Evolutionary conservation across 305 asterid genomes (phyloP).

Genomic region (Petunia hybrid): DNA sequence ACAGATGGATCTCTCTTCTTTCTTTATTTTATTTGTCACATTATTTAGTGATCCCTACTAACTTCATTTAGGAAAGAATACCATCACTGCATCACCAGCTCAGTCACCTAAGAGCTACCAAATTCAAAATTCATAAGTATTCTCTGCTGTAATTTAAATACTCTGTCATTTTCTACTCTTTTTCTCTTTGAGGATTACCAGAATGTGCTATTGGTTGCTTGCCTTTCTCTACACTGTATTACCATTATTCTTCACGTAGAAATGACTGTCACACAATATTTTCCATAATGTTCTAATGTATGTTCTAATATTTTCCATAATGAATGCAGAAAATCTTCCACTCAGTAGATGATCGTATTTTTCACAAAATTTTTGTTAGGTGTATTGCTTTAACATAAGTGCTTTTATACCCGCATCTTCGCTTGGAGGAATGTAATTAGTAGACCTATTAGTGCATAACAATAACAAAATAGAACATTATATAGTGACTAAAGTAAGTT

Average conservation of each 20-base stretch:
- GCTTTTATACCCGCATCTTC: too few relatives aligned
- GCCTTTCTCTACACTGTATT: neutral
- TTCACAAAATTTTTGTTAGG: too few relatives aligned
- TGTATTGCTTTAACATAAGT: too few relatives aligned
- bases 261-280: neutral
- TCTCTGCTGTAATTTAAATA: neutral
- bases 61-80: neutral
- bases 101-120: slow-evolving; percentile 22
- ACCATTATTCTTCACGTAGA: neutral
- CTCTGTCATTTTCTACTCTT: neutral
- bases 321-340: too few relatives aligned
- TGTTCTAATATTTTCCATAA: too few relatives aligned
- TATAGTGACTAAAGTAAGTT: too few relatives aligned
- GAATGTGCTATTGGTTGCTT: neutral
- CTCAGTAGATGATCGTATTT: too few relatives aligned
- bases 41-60: neutral
- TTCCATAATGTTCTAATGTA: neutral
- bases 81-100: neutral
- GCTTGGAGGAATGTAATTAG: too few relatives aligned
- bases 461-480: too few relatives aligned
- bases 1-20: neutral
- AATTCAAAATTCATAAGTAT: neutral
- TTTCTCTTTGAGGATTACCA: neutral
- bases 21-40: neutral
- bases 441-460: too few relatives aligned